Evolutionary conservation across 805 yeast species (phyloP).

Genomic region (Kodamaea hsintzibuensis): DNA sequence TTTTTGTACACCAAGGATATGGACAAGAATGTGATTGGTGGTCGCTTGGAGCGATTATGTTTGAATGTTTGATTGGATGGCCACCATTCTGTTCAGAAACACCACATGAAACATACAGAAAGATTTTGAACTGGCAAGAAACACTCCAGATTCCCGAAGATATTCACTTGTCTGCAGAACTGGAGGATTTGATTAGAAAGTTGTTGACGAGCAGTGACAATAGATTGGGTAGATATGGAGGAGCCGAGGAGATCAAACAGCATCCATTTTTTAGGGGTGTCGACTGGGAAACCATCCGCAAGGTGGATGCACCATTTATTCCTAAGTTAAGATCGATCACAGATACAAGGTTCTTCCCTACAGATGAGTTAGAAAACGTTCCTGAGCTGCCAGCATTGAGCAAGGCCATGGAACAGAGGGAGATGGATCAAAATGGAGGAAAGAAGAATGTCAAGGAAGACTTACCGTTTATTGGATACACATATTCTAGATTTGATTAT

Average conservation of each 20-base stretch:
- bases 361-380: conserved; percentile 91
- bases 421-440: conserved; percentile 46
- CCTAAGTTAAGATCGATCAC: conserved; percentile 90
- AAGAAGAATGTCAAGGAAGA: conserved; percentile 70
- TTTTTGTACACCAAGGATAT: conserved; percentile 88
- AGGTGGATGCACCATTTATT: conserved; percentile 89
- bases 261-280: conserved; percentile 97
- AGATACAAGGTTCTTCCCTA: conserved; percentile 97
- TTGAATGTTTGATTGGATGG: conserved; percentile 95
- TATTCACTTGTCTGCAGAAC: conserved; percentile 83
- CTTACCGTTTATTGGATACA: conserved; percentile 95
- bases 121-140: conserved; percentile 89
- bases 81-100: conserved; percentile 96
- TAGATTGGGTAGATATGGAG: conserved; percentile 85
- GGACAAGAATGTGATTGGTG: conserved; percentile 99
- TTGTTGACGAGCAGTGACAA: conserved; percentile 76
- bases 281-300: conserved; percentile 86
- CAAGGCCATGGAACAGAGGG: conserved; percentile 64
- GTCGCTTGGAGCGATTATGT: conserved; percentile 96
- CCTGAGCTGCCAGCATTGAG: conserved; percentile 76
- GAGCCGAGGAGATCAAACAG: conserved; percentile 84
- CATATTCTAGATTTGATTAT: conserved; percentile 92
- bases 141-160: conserved; percentile 88
- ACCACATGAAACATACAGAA: conserved; percentile 90
- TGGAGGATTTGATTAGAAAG: conserved; percentile 80